These are phyloP conservation scores for Dispira simplex DNA, from an alignment of 192 early-diverging fungal species.

Conservation along the genomic window DNA sequence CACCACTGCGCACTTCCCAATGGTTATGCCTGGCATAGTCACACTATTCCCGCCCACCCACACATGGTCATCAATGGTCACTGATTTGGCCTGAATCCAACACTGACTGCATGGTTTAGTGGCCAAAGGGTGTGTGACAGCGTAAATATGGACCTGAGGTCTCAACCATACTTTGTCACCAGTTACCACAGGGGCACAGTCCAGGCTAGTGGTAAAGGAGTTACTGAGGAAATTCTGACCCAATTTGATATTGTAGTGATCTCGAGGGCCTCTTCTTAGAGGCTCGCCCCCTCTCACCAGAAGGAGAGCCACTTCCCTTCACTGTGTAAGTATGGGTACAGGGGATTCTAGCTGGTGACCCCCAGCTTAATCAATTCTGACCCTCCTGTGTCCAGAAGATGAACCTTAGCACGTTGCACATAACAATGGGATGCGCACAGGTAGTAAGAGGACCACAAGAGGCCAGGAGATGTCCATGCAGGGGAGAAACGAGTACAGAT, in stretches of 20 bases:
- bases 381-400: no score
- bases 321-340: no score
- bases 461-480: no score
- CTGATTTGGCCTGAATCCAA: neutral
- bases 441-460: no score
- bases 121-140: constrained; percentile 57
- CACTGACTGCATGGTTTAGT: constrained; percentile 13
- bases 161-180: constrained; percentile 59
- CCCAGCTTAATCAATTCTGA: no score
- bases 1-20: constrained; percentile 60
- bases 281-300: no score
- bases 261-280: no score
- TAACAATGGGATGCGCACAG: no score
- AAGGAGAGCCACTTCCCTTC: no score
- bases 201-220: constrained; percentile 53
- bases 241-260: constrained; percentile 53
- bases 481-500: no score
- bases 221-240: constrained; percentile 68
- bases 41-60: constrained; percentile 77
- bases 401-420: no score
- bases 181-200: constrained; percentile 52
- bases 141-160: constrained; percentile 60
- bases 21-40: constrained; percentile 73
- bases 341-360: no score
- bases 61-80: constrained; percentile 67